phyloP scores from a whole-genome alignment of 768 basidiomycete species.

The Dacryopinax primogenitus region DNA sequence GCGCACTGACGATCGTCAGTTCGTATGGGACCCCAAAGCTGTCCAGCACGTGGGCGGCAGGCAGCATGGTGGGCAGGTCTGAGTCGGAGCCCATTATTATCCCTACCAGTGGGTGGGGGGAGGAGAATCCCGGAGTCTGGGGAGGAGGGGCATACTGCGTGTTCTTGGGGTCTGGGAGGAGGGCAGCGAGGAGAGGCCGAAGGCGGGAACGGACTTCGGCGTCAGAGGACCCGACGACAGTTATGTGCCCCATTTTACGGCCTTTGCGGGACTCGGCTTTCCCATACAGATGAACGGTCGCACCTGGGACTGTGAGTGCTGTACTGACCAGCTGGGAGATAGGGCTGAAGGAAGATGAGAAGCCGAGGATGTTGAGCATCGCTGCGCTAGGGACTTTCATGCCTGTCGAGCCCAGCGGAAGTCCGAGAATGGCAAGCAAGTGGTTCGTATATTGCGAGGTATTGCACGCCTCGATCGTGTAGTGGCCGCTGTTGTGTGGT shows the following conservation, averaged over 20 bases:
- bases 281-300: conserved; percentile 84
- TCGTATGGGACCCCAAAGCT: conserved; percentile 80
- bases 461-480: conserved; percentile 94
- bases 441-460: conserved; percentile 98
- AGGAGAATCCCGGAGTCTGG: conserved; percentile 39
- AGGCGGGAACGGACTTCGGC: conserved; percentile 56
- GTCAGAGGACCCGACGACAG: conserved; percentile 71
- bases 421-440: conserved; percentile 78
- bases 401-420: conserved; percentile 78
- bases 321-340: conserved; percentile 34
- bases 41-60: conserved; percentile 73
- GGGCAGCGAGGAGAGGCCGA: conserved; percentile 55
- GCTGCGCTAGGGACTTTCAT: conserved; percentile 75
- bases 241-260: conserved; percentile 96
- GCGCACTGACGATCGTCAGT: conserved; percentile 90
- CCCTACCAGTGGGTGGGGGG: conserved; percentile 64
- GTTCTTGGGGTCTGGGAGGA: conserved; percentile 32
- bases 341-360: conserved; percentile 50
- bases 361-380: conserved; percentile 94
- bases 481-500: conserved; percentile 97
- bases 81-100: conserved; percentile 99
- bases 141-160: conserved; percentile 38
- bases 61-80: conserved; percentile 85
- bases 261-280: conserved; percentile 80
- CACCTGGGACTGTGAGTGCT: conserved; percentile 60